Conservation (phyloP, 2,329 filamentous ascomycete species). For the Lecanoromycetidae sp. region DNA sequence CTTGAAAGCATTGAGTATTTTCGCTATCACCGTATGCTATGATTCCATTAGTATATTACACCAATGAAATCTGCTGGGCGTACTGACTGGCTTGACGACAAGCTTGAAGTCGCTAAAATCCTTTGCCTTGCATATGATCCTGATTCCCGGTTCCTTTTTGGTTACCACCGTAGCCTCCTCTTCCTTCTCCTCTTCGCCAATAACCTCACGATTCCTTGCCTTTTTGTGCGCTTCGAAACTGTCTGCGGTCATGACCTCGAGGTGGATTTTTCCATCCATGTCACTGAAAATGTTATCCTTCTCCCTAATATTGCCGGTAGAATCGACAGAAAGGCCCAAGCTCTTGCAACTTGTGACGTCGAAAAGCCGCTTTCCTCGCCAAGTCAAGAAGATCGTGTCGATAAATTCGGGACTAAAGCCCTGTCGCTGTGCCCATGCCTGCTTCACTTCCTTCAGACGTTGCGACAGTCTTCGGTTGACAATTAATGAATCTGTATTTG, state of each 20-base stretch:
- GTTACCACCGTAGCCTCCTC: conserved; percentile 9
- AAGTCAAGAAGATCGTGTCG: conserved; percentile 61
- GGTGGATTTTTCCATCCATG: conserved; percentile 50
- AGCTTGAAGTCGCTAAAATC: conserved; percentile 40
- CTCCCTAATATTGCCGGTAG: conserved; percentile 28
- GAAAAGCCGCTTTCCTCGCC: conserved; percentile 61
- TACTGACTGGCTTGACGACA: conserved; percentile 34
- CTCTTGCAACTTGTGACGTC: conserved; percentile 60
- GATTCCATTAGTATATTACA: conserved; percentile 22
- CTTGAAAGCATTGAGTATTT: conserved; percentile 52
- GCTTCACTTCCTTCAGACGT: conserved; percentile 52
- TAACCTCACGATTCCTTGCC: conserved; percentile 38
- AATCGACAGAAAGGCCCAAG: conserved; percentile 47
- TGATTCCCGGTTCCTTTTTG: conserved; percentile 30
- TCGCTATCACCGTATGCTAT: conserved; percentile 47
- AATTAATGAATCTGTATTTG: conserved; percentile 47
- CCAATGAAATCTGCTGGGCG: too few species aligned
- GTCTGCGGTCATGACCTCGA: conserved; percentile 66
- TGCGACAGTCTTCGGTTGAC: conserved; percentile 57
- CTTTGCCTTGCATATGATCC: conserved; percentile 41
- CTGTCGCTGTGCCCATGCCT: conserved; percentile 58
- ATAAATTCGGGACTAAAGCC: conserved; percentile 37
- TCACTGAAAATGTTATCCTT: conserved; percentile 36
- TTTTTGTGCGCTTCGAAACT: conserved; percentile 40
- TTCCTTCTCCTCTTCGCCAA: conserved; percentile 32